phyloP scores from a whole-genome alignment of 345 rosid genomes.

The Toxicodendron radicans region DNA sequence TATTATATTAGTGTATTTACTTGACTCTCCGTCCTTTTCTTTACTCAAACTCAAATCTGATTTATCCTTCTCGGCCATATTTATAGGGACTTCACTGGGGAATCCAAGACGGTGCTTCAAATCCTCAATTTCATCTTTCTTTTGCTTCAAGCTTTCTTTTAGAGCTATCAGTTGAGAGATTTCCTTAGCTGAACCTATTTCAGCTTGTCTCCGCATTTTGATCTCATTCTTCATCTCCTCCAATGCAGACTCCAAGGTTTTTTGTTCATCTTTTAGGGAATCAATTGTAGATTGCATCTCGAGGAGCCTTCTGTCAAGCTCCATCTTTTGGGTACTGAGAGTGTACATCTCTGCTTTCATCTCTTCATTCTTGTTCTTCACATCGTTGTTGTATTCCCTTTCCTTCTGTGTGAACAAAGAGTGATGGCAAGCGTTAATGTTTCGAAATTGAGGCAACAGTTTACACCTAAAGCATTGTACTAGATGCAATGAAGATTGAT shows the following conservation, averaged over 20 bases:
- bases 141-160: conserved; percentile 47
- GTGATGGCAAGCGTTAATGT: not conserved
- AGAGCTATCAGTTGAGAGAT: conserved; percentile 28
- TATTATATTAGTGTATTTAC: conserved; percentile 3
- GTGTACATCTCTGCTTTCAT: conserved; percentile 43
- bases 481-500: not conserved
- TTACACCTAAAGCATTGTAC: not conserved
- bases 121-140: conserved; percentile 47
- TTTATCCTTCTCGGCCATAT: conserved; percentile 10
- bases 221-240: conserved; percentile 49
- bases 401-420: conserved; percentile 42
- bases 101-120: conserved; percentile 39
- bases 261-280: conserved; percentile 57
- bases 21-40: not conserved
- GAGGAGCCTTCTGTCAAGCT: conserved; percentile 41
- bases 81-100: conserved; percentile 30
- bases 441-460: not conserved
- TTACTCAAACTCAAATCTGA: not conserved
- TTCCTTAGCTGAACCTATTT: conserved; percentile 20
- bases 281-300: conserved; percentile 56
- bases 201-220: conserved; percentile 30
- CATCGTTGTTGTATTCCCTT: conserved; percentile 39
- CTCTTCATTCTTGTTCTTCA: conserved; percentile 44
- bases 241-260: conserved; percentile 41
- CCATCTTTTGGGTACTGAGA: conserved; percentile 49